These are phyloP conservation scores for Trametes versicolor DNA, from an alignment of 1,284 basidiomycete species.

Conservation along the genomic window DNA sequence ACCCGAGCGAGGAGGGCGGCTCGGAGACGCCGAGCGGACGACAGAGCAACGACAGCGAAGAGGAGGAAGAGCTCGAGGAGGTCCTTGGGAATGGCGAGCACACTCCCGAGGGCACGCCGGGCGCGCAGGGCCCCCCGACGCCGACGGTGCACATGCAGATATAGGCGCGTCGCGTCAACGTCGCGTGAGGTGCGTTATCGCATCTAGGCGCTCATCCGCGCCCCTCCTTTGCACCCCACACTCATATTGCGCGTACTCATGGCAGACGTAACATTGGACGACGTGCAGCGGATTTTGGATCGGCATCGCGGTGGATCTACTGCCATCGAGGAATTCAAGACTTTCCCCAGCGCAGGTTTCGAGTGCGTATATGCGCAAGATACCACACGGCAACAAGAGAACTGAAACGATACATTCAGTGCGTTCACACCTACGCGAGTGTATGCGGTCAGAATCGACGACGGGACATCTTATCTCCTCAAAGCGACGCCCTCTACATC, in stretches of 20 bases:
- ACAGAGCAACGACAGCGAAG: conserved; percentile 50
- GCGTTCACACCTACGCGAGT: conserved; percentile 36
- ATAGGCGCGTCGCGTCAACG: conserved; percentile 4
- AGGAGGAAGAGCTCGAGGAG: conserved; percentile 54
- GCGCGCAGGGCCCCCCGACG: conserved; percentile 27
- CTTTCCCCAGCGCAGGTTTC: conserved; percentile 2
- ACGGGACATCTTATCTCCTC: conserved; percentile 37
- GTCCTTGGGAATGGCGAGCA: conserved; percentile 47
- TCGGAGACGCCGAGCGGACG: conserved; percentile 42
- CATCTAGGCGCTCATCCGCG: conserved; percentile 15
- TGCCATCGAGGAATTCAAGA: conserved; percentile 18
- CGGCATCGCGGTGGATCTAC: conserved; percentile 25
- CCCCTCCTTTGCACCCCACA: neutral
- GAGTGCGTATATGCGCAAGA: conserved; percentile 15
- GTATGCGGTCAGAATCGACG: conserved; percentile 30
- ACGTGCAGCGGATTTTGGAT: conserved; percentile 29
- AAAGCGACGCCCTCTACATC: conserved; percentile 31
- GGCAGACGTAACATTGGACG: conserved; percentile 24
- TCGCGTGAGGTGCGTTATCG: conserved; percentile 15
- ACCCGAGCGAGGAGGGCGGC: conserved; percentile 31
- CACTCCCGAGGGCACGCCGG: conserved; percentile 40
- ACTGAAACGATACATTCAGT: conserved; percentile 20
- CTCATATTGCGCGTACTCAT: neutral
- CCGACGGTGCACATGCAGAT: conserved; percentile 20
- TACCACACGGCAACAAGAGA: neutral